Conservation (phyloP, 2,329 filamentous ascomycete genomes). For the Westerdykella aurantiaca region DNA sequence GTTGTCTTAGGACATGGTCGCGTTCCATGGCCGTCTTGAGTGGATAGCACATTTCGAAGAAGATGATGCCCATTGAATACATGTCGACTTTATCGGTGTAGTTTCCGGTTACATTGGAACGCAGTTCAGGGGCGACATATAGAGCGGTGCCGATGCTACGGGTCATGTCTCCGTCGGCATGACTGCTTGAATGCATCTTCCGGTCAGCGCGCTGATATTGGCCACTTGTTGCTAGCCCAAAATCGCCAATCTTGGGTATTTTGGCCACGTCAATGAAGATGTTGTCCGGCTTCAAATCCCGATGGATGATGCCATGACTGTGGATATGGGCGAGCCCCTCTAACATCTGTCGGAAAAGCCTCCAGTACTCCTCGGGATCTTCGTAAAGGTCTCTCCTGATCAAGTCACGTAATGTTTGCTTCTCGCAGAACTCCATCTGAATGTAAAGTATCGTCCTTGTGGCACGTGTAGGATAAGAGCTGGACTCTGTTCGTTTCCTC, state of each 20-base stretch:
- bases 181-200: conserved; percentile 28
- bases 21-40: conserved; percentile 59
- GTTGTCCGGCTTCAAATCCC: conserved; percentile 95
- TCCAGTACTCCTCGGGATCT: conserved; percentile 75
- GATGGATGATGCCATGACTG: conserved; percentile 83
- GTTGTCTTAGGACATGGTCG: conserved; percentile 58
- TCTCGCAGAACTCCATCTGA: conserved; percentile 98
- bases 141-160: conserved; percentile 70
- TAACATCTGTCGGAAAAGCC: conserved; percentile 82
- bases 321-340: conserved; percentile 91
- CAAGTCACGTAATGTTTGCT: conserved; percentile 81
- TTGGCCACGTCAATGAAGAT: conserved; percentile 89
- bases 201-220: conserved; percentile 62
- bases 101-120: conserved; percentile 64
- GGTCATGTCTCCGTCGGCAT: conserved; percentile 57
- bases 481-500: conserved; percentile 40
- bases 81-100: conserved; percentile 98
- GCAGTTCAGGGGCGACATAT: conserved; percentile 89
- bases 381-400: conserved; percentile 71
- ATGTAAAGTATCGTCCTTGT: conserved; percentile 81
- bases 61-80: conserved; percentile 95
- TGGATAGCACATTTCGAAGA: conserved; percentile 89
- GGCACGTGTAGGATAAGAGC: conserved; percentile 45
- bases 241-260: conserved; percentile 94
- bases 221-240: conserved; percentile 86